Evolutionary conservation across 768 basidiomycete genomes (phyloP), one percentile per base, ranked within the genome.

Genomic region (Hericium erinaceus): DNA sequence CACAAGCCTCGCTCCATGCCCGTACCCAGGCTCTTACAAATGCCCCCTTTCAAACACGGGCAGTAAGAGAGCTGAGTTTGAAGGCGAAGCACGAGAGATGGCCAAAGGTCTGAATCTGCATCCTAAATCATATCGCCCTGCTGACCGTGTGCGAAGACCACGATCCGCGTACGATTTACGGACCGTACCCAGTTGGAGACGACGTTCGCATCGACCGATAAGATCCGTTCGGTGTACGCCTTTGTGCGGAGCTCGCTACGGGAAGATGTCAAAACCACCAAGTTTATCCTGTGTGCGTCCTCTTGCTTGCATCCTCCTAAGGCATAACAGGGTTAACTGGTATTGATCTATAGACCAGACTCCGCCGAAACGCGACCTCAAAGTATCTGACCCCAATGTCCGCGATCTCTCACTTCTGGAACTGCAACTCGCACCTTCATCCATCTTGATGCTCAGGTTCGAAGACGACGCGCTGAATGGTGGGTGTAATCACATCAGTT

Each of bases 181-280:
- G 90, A 95, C 69, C 80, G 87, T 51, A 89, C 84, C 2, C 84
- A 87, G 66, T 76, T 95, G 13, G 92, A 95, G 72, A 84, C 82
- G 63, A 70, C 72, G 0, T 94, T 95, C 65, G 77, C 83, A 3
- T 93, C 92, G 6, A 80, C 79, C 3, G 81, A 84, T 70, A 93
- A 88, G 68, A 91, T 95, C 53, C 80, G 80, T 52, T 76, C 85
- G 2, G 81, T 95, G 9, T 95, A 95, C 67, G 89, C 87, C 10
- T 94, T 94, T 61, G 90, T 93, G 54, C 80, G 86, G 38, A 72
- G 75, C 37, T 80, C 81, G 20, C 73, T 95, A 38, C 73, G 81
- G 46, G 87, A 89, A 57, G 89, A 92, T 60, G 81, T 84, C 48
- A 83, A 89, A 67, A 77, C 84, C 3, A 81, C 82, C 70, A 91